A percentile compares a stretch with the other conserved stretches of the same genome.
phyloP scores from a whole-genome alignment of 2,329 filamentous ascomycete genomes.

The Verticillium zaregamsianum region DNA sequence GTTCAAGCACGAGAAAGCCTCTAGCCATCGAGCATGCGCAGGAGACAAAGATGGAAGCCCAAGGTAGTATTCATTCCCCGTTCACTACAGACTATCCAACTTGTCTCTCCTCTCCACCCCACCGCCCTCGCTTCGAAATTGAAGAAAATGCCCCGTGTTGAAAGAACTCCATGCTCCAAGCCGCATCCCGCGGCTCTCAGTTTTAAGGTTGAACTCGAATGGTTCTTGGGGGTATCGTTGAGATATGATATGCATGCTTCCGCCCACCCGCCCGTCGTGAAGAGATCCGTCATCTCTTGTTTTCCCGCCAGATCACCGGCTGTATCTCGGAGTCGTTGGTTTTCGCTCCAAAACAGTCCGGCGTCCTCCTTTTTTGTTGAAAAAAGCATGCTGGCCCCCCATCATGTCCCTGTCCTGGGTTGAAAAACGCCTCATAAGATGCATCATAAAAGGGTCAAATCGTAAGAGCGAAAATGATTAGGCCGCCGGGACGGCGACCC shows the following conservation, averaged over 20 bases:
- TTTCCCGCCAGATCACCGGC: conserved; percentile 15
- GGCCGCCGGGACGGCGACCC: conserved; percentile 8
- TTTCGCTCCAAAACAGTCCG: background rate
- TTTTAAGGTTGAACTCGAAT: conserved; percentile 1
- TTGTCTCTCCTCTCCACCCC: background rate
- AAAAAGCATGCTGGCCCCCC: conserved; percentile 6
- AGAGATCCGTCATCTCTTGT: conserved; percentile 7
- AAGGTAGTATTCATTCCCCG: background rate
- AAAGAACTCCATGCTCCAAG: conserved; percentile 7
- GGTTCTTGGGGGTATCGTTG: conserved; percentile 33
- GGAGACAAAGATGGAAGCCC: background rate
- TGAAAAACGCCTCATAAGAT: conserved; percentile 15
- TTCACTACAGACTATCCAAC: background rate
- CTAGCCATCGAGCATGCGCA: too few relatives aligned
- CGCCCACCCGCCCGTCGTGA: conserved; percentile 6
- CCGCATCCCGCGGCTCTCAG: conserved; percentile 1
- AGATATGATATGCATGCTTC: conserved; percentile 29
- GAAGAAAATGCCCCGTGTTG: conserved; percentile 2
- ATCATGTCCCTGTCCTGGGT: conserved; percentile 13
- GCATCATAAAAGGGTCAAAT: conserved; percentile 16
- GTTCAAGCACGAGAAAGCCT: too few relatives aligned
- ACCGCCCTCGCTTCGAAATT: background rate
- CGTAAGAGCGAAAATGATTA: conserved; percentile 2
- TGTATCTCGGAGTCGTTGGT: conserved; percentile 14
- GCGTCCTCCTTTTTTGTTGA: conserved; percentile 3